Conservation (phyloP, 768 basidiomycete genomes). For the Pisolithus marmoratus region DNA sequence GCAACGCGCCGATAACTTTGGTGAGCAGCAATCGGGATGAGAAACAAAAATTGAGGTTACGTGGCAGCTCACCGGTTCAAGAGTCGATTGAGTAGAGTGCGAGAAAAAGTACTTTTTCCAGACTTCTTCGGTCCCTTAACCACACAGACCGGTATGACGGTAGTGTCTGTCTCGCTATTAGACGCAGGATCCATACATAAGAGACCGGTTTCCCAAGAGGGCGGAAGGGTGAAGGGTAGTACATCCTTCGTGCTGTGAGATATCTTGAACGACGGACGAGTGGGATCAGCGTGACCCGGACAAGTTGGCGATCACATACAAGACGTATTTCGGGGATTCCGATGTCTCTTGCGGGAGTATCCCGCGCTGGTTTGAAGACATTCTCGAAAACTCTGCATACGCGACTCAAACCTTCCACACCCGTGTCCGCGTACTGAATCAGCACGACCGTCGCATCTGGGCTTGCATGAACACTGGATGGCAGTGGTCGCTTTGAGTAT, state of each 20-base stretch:
- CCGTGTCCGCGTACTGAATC: constrained; percentile 52
- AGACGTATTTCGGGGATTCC: constrained; percentile 44
- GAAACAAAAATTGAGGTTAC: neutral
- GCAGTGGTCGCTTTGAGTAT: constrained; percentile 8
- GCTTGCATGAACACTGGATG: neutral
- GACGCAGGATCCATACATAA: neutral
- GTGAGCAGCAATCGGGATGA: neutral
- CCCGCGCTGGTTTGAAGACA: constrained; percentile 50
- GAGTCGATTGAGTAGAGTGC: constrained; percentile 67
- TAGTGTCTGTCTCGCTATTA: constrained; percentile 9
- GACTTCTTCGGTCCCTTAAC: constrained; percentile 83
- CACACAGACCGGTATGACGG: constrained; percentile 41
- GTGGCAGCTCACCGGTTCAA: constrained; percentile 40
- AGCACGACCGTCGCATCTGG: constrained; percentile 39
- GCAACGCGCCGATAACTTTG: constrained; percentile 75
- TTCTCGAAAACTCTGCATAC: constrained; percentile 59
- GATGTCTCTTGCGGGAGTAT: constrained; percentile 24
- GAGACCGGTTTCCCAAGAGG: constrained; percentile 32
- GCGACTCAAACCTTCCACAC: constrained; percentile 60
- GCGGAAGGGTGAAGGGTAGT: constrained; percentile 30
- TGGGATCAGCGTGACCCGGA: constrained; percentile 9
- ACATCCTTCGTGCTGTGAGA: constrained; percentile 23
- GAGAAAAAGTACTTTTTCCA: constrained; percentile 88
- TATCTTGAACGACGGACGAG: constrained; percentile 14
- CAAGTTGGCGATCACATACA: constrained; percentile 30